Percentiles rank a stretch among this genome's conserved stretches.
phyloP scores from a whole-genome alignment of 1,139 yeast genomes.

The Saccharomyces uvarum region DNA sequence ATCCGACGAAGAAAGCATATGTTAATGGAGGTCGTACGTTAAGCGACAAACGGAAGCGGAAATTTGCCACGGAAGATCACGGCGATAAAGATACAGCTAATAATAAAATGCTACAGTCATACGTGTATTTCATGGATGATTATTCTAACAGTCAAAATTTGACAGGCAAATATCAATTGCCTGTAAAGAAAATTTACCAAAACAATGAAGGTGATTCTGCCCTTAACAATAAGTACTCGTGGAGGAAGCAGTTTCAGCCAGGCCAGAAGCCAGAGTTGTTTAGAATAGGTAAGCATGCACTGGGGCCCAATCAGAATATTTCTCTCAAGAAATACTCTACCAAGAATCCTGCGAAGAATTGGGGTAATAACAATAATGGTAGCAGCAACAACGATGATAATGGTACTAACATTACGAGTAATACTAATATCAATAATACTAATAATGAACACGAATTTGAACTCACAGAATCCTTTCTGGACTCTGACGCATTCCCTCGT shows the following conservation, averaged over 20 bases:
- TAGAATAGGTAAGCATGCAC: conserved; percentile 14
- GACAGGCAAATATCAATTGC: conserved; percentile 32
- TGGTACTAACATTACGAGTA: background rate
- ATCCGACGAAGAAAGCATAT: conserved; percentile 31
- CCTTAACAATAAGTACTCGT: conserved; percentile 23
- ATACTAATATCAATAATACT: background rate
- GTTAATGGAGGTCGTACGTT: background rate
- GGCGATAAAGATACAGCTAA: conserved; percentile 49
- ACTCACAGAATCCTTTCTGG: background rate
- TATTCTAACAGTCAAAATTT: conserved; percentile 46
- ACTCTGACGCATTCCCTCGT: background rate
- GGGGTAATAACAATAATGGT: background rate
- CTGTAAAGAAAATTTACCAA: conserved; percentile 11
- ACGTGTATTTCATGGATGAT: conserved; percentile 76
- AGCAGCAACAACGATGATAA: background rate
- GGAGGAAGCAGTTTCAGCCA: conserved; percentile 31
- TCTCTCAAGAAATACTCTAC: background rate
- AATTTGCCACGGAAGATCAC: conserved; percentile 18
- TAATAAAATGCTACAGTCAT: conserved; percentile 88
- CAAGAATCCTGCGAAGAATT: background rate
- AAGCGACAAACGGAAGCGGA: conserved; percentile 6
- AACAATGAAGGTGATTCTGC: conserved; percentile 6
- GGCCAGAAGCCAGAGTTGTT: conserved; percentile 28
- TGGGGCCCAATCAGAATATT: conserved; percentile 2
- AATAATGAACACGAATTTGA: background rate